Percentiles rank a stretch among this genome's conserved stretches.
Evolutionary conservation across 345 rosid species (phyloP).

Genomic region (Litchi chinensis): DNA sequence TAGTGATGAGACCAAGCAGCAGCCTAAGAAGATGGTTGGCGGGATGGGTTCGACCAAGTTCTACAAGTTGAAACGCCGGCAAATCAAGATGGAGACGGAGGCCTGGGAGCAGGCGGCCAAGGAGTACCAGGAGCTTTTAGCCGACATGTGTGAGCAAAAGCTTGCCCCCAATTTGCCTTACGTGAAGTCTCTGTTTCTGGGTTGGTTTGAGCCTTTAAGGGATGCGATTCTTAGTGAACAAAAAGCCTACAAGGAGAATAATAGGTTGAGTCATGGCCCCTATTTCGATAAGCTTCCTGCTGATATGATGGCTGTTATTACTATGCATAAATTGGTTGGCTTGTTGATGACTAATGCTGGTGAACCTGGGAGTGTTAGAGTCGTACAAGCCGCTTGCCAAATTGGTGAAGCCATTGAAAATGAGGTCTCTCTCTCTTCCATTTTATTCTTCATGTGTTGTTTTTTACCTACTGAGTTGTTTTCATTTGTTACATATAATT

Average conservation of each 20-base stretch:
- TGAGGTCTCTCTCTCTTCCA: slow-evolving; percentile 43
- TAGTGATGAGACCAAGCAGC: slow-evolving; percentile 31
- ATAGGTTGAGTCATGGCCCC: slow-evolving; percentile 47
- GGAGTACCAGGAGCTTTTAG: slow-evolving; percentile 81
- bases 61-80: slow-evolving; percentile 55
- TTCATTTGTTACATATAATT: slow-evolving; percentile 16
- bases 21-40: slow-evolving; percentile 51
- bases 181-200: slow-evolving; percentile 80
- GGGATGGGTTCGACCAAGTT: slow-evolving; percentile 67
- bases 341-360: slow-evolving; percentile 68
- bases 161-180: slow-evolving; percentile 95
- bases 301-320: slow-evolving; percentile 90
- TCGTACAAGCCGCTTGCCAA: slow-evolving; percentile 74
- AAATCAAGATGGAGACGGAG: slow-evolving; percentile 83
- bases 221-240: slow-evolving; percentile 82
- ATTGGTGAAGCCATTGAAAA: slow-evolving; percentile 94
- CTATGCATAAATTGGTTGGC: slow-evolving; percentile 93
- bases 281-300: slow-evolving; percentile 65
- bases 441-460: not conserved
- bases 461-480: not conserved
- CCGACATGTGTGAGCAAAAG: slow-evolving; percentile 93
- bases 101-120: slow-evolving; percentile 90
- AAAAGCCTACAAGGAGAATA: slow-evolving; percentile 39
- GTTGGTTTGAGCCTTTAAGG: slow-evolving; percentile 94
- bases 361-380: slow-evolving; percentile 62